phyloP scores from a whole-genome alignment of 352 stramenopile genomes.

The Peronospora farinosa region DNA sequence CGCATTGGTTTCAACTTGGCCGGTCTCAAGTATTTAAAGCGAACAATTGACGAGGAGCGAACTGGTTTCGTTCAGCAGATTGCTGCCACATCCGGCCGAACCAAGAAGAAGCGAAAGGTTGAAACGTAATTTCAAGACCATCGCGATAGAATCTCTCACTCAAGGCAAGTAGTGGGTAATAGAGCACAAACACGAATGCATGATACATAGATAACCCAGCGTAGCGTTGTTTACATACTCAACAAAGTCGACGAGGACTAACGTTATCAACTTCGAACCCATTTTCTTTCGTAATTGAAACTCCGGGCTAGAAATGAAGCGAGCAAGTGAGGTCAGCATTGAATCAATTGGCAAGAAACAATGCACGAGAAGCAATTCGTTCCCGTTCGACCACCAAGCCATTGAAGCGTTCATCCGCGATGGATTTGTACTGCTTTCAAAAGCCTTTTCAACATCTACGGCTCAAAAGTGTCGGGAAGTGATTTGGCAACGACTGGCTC shows the following conservation, averaged over 20 bases:
- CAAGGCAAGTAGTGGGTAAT: slow-evolving; percentile 3
- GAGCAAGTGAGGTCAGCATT: not conserved
- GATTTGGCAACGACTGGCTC: slow-evolving; percentile 36
- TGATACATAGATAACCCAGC: not conserved
- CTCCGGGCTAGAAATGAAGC: not conserved
- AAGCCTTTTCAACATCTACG: slow-evolving; percentile 42
- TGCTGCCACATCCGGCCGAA: slow-evolving; percentile 34
- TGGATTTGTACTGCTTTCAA: slow-evolving; percentile 57
- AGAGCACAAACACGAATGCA: slow-evolving; percentile 9
- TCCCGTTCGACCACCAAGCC: slow-evolving; percentile 28
- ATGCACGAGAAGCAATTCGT: slow-evolving; percentile 2
- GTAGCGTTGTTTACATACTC: too few species aligned
- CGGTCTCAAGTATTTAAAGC: slow-evolving; percentile 84
- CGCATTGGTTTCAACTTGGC: slow-evolving; percentile 85
- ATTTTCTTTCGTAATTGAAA: not conserved
- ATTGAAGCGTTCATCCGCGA: slow-evolving; percentile 54
- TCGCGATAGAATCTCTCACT: slow-evolving; percentile 3
- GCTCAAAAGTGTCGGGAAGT: slow-evolving; percentile 41
- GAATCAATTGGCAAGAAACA: slow-evolving; percentile 13
- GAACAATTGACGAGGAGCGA: slow-evolving; percentile 69
- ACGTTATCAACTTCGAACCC: too few species aligned
- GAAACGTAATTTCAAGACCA: slow-evolving; percentile 8
- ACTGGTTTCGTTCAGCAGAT: slow-evolving; percentile 79
- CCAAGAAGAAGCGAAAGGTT: slow-evolving; percentile 50
- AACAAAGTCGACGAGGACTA: too few species aligned